These are phyloP conservation scores for Fusarium continuum DNA, from an alignment of 2,329 filamentous ascomycete species.

Conservation along the genomic window DNA sequence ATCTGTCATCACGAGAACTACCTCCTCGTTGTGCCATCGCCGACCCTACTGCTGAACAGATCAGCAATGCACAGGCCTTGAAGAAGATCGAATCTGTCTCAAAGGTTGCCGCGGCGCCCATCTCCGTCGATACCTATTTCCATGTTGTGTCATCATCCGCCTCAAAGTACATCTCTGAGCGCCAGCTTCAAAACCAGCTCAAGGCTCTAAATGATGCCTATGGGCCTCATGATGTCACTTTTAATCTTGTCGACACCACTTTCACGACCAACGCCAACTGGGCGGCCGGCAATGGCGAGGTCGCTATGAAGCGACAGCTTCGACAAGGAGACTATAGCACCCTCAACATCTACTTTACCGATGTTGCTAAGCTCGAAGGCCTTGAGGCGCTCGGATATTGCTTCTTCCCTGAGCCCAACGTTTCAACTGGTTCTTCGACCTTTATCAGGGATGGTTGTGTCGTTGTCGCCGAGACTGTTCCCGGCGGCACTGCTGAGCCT, in stretches of 20 bases:
- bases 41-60: constrained; percentile 23
- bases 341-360: constrained; percentile 50
- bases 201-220: constrained; percentile 57
- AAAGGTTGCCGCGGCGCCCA: constrained; percentile 8
- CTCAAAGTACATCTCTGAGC: constrained; percentile 34
- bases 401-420: constrained; percentile 52
- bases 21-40: constrained; percentile 22
- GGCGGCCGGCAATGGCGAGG: constrained; percentile 53
- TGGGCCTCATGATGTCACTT: constrained; percentile 54
- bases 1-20: not conserved
- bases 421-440: constrained; percentile 7
- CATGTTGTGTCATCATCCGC: constrained; percentile 38
- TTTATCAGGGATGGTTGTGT: constrained; percentile 54
- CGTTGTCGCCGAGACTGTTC: constrained; percentile 50
- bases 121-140: constrained; percentile 38
- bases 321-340: constrained; percentile 55
- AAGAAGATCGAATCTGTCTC: constrained; percentile 17
- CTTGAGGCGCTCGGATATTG: constrained; percentile 52
- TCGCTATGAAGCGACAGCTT: constrained; percentile 56
- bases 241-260: constrained; percentile 54
- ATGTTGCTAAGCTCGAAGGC: constrained; percentile 26
- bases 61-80: constrained; percentile 3
- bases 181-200: constrained; percentile 49
- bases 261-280: constrained; percentile 59
- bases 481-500: constrained; percentile 49